Evolutionary conservation across 1,284 basidiomycete genomes (phyloP).

Genomic region (Coriolopsis trogii): DNA sequence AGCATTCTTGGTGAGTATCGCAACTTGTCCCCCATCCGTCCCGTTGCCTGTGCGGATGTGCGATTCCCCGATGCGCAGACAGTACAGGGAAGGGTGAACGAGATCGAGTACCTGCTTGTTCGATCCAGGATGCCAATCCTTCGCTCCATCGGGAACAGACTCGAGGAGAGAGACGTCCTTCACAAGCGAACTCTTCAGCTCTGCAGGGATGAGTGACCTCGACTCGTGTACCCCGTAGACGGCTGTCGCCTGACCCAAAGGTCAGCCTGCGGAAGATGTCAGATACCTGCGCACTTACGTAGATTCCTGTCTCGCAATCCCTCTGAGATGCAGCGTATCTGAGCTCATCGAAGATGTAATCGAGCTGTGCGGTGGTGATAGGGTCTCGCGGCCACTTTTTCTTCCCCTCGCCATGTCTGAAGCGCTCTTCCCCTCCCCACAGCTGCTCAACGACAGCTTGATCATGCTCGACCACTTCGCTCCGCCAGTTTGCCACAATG

Average conservation of each 20-base stretch:
- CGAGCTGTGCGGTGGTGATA: conserved; percentile 7
- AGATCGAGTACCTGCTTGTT: conserved; percentile 26
- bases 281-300: conserved; percentile 13
- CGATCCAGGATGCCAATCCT: conserved; percentile 29
- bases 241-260: neutral
- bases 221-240: conserved; percentile 48
- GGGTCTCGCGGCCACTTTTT: conserved; percentile 13
- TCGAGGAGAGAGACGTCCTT: conserved; percentile 9
- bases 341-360: conserved; percentile 53
- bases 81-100: conserved; percentile 13
- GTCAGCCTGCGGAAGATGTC: neutral
- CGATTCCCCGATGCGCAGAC: conserved; percentile 11
- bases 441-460: conserved; percentile 1
- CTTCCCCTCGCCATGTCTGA: neutral
- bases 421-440: conserved; percentile 7
- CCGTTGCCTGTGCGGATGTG: neutral
- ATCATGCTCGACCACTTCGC: conserved; percentile 14
- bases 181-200: conserved; percentile 3
- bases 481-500: conserved; percentile 8
- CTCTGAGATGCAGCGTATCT: conserved; percentile 45
- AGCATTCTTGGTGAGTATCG: neutral
- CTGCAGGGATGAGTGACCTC: conserved; percentile 5
- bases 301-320: conserved; percentile 43
- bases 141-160: conserved; percentile 8
- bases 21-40: neutral